Conservation (phyloP, 306 rosid species). For the Inga oerstediana region DNA sequence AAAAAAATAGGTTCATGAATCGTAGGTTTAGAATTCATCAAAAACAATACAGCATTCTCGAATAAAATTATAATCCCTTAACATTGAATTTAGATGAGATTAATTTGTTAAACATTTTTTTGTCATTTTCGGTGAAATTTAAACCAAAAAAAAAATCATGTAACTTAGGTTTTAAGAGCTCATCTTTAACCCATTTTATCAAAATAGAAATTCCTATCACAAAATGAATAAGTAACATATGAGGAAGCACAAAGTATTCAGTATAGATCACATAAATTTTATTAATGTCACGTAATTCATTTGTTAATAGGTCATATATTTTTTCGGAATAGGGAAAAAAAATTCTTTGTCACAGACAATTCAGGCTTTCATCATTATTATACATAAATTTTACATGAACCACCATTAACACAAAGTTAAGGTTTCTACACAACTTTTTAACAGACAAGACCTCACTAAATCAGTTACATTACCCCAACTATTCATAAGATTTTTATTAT, state of each 20-base stretch:
- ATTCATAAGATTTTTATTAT: not conserved
- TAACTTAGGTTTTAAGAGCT: no score
- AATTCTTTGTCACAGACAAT: not conserved
- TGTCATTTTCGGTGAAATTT: not conserved
- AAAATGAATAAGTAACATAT: no score
- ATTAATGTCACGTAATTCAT: not conserved
- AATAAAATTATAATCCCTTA: not conserved
- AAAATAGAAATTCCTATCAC: no score
- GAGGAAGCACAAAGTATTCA: not conserved
- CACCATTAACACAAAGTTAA: not conserved
- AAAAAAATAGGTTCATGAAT: no score
- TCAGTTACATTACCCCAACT: not conserved
- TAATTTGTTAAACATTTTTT: no score
- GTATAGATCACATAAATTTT: no score
- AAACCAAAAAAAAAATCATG: no score
- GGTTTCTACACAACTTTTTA: not conserved
- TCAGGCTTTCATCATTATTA: not conserved
- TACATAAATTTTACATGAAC: not conserved
- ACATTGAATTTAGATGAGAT: not conserved
- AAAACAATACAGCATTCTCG: no score
- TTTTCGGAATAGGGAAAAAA: not conserved
- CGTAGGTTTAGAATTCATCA: no score
- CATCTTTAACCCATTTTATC: not conserved
- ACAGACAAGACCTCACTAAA: not conserved
- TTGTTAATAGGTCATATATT: not conserved